Conservation (phyloP, 345 rosid genomes). For the Citrus medica region DNA sequence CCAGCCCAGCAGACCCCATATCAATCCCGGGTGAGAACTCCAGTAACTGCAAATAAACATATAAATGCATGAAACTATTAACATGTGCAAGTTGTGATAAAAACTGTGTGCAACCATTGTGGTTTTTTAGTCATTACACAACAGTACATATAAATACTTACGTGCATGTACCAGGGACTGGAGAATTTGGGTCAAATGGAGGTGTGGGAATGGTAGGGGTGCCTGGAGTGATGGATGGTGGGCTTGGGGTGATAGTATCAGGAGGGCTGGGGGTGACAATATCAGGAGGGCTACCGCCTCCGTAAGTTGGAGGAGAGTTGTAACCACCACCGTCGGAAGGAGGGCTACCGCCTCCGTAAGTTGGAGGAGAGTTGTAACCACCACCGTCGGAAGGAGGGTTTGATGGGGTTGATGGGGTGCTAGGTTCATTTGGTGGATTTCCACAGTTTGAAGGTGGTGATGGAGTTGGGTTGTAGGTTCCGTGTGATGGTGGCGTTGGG, state of each 20-base stretch:
- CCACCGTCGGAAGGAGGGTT: conserved; percentile 56
- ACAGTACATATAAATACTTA: conserved; percentile 29
- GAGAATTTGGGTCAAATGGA: conserved; percentile 73
- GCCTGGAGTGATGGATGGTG: conserved; percentile 44
- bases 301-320: conserved; percentile 41
- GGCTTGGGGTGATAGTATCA: conserved; percentile 25
- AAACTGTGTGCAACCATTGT: too few relatives aligned
- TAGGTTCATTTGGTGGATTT: conserved; percentile 34
- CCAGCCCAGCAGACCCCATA: conserved; percentile 89
- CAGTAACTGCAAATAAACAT: conserved; percentile 59
- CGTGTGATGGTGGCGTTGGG: conserved; percentile 43
- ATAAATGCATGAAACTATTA: neutral
- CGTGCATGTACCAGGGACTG: conserved; percentile 80
- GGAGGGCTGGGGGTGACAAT: conserved; percentile 9
- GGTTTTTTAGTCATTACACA: neutral
- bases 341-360: conserved; percentile 12
- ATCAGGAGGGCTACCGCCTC: conserved; percentile 2
- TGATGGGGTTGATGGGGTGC: conserved; percentile 39
- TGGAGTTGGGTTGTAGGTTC: conserved; percentile 37
- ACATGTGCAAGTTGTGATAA: neutral
- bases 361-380: conserved; percentile 37
- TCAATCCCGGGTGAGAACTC: conserved; percentile 76
- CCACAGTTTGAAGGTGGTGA: conserved; percentile 35
- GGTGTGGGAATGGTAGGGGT: conserved; percentile 52
- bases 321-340: too few relatives aligned